Conservation (phyloP, 345 rosid genomes). For the Dovyalis caffra region DNA sequence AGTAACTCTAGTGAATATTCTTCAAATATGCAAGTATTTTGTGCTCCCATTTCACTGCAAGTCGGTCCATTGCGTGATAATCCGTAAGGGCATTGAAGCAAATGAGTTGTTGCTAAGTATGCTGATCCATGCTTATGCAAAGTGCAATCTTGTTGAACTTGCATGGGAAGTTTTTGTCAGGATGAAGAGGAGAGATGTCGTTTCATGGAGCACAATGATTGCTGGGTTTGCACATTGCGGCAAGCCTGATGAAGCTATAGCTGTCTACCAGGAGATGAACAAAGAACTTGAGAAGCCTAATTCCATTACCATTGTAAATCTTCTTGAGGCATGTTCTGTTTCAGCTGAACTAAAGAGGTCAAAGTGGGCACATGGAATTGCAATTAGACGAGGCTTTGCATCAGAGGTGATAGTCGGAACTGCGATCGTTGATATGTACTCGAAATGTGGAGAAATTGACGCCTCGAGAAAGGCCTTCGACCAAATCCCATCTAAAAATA, state of each 20-base stretch:
- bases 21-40: conserved; percentile 54
- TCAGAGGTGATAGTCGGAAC: conserved; percentile 53
- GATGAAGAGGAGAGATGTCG: conserved; percentile 42
- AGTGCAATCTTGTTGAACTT: conserved; percentile 40
- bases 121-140: conserved; percentile 64
- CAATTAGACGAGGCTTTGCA: conserved; percentile 55
- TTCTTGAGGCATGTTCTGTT: conserved; percentile 64
- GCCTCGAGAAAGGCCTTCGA: conserved; percentile 54
- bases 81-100: conserved; percentile 40
- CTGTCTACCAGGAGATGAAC: conserved; percentile 49
- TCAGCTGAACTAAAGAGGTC: conserved; percentile 52
- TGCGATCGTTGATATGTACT: conserved; percentile 62
- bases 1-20: conserved; percentile 54
- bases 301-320: conserved; percentile 42
- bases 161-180: conserved; percentile 45
- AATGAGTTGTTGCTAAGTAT: conserved; percentile 47
- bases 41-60: conserved; percentile 42
- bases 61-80: conserved; percentile 51
- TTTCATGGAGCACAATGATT: conserved; percentile 73
- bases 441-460: conserved; percentile 55
- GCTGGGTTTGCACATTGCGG: conserved; percentile 53
- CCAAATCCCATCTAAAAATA: conserved; percentile 41
- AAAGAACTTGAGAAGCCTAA: conserved; percentile 39
- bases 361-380: conserved; percentile 70
- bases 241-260: conserved; percentile 50